Base-by-base conservation (phyloP, 2,329 filamentous ascomycete genomes). In the Teratosphaeria zuluensis region DNA sequence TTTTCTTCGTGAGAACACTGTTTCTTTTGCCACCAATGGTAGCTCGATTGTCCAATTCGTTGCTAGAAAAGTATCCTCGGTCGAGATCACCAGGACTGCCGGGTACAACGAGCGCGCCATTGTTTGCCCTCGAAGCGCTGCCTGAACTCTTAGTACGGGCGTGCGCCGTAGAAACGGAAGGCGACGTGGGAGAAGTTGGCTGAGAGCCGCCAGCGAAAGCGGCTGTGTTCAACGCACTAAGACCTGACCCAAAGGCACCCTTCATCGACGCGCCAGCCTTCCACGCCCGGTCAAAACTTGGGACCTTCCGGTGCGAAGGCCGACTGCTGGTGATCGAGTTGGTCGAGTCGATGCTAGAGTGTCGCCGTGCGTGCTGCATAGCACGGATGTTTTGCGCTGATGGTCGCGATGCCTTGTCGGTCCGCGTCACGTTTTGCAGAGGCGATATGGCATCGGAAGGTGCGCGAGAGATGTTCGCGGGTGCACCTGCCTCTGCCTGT, bases 41-140 rank as follows among this genome's bases (percentile, higher is more conserved):
- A 8, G 57, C 28, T 59, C 87, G 84, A 51, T 83, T 83, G 63
- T 96, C 91, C 11, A 85, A 79, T 68, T 97, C 92, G 16, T 88
- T 88, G 2, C 92, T 90, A 7, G 92, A 96, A 70, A 96, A 96
- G 73, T 97, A 97, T 28, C 92, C 92, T 38, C 90, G 84, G 68
- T 97, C 94, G 16, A 90, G 73, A 61, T 95, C 89, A 58, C 75
- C 73, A 53, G 74, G 69, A 28, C 68, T 70, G 33, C 69, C 61
- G 35, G 69, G 62, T 24, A 59, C 56, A 6, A 64, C 58, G 16
- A 72, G 16, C n/a, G 5, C 42, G n/a, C n/a, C 42, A 21, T 48
- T 48, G 42, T 19, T 21, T 11, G 42, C 42, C 42, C 19, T 48
- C 42, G 42, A 48, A 48, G 42, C 42, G n/a, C 42, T 48, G 3